Conservation (phyloP, 148 eudicot species). For the Heliamphora exappendiculata region DNA sequence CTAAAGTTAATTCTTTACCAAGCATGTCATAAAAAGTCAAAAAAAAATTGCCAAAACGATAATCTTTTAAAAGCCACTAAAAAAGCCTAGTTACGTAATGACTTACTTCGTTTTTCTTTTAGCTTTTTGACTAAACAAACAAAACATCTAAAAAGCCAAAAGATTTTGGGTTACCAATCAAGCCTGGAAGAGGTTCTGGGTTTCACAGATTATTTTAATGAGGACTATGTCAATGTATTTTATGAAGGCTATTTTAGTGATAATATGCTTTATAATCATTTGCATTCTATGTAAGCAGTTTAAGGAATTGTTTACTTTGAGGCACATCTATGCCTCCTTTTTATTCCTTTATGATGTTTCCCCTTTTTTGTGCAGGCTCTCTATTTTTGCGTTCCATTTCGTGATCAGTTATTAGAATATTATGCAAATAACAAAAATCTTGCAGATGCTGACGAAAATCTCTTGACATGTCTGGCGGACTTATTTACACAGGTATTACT, state of each 20-base stretch:
- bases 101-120: too few relatives aligned
- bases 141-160: too few relatives aligned
- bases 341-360: not conserved
- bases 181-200: not conserved
- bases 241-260: not conserved
- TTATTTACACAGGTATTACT: constrained; percentile 69
- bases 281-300: not conserved
- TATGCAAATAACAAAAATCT: constrained; percentile 54
- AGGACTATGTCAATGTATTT: too few relatives aligned
- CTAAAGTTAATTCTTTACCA: too few relatives aligned
- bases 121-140: too few relatives aligned
- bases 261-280: not conserved
- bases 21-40: too few relatives aligned
- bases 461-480: constrained; percentile 82
- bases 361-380: constrained; percentile 54
- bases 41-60: too few relatives aligned
- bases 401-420: constrained; percentile 76
- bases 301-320: not conserved
- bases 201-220: not conserved
- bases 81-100: too few relatives aligned
- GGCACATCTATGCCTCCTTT: not conserved
- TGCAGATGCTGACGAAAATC: constrained; percentile 76
- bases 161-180: too few relatives aligned
- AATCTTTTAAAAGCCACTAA: too few relatives aligned
- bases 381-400: constrained; percentile 84